Evolutionary conservation across 2,329 filamentous ascomycete genomes (phyloP).

Genomic region (Bisporella sp.): DNA sequence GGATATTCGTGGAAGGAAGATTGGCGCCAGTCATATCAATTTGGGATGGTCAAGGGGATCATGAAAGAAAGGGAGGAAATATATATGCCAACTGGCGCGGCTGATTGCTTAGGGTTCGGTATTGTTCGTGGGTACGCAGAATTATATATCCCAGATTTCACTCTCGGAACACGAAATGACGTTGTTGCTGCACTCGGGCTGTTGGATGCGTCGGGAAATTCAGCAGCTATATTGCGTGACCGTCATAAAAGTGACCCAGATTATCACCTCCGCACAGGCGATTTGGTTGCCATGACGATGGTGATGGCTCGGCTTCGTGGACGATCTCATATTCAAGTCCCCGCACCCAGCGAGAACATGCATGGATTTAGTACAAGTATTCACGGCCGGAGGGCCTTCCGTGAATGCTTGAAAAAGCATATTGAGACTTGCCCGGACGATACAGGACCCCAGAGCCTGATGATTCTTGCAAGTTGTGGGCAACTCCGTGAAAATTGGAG

Average conservation of each 20-base stretch:
- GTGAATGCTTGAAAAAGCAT: conserved; percentile 10
- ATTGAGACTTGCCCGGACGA: conserved; percentile 2
- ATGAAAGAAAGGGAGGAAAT: conserved; percentile 14
- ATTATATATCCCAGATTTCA: conserved; percentile 13
- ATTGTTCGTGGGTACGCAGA: conserved; percentile 9
- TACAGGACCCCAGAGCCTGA: neutral
- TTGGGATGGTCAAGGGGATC: conserved; percentile 4
- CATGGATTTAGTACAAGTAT: conserved; percentile 15
- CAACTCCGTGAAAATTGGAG: neutral
- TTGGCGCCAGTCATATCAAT: conserved; percentile 6
- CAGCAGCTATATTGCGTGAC: conserved; percentile 5
- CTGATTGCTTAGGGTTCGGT: conserved; percentile 15
- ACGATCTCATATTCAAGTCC: conserved; percentile 15
- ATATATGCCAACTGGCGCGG: conserved; percentile 12
- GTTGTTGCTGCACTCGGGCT: conserved; percentile 12
- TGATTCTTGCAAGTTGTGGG: neutral
- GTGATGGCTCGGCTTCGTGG: conserved; percentile 6
- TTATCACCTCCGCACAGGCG: conserved; percentile 13
- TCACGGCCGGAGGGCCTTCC: conserved; percentile 12
- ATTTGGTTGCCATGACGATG: conserved; percentile 16
- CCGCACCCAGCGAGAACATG: conserved; percentile 19
- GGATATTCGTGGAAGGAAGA: conserved; percentile 9
- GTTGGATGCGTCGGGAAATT: conserved; percentile 11
- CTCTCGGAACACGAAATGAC: conserved; percentile 13
- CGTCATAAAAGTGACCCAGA: conserved; percentile 11